phyloP scores from a whole-genome alignment of 371 early-diverging fungal genomes.

The Mortierella sp. region DNA sequence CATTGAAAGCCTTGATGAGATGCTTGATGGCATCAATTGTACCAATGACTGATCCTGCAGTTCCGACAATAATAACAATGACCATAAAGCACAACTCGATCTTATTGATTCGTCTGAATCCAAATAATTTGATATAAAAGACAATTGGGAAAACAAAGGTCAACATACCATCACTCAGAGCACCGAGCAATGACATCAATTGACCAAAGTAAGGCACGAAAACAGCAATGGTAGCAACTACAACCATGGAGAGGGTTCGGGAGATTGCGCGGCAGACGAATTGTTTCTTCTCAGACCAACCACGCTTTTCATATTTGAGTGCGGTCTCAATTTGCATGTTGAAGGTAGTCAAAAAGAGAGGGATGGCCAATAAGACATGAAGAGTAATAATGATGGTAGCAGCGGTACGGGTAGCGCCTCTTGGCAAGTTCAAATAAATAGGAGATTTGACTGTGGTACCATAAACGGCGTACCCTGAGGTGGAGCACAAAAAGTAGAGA shows the following conservation, averaged over 20 bases:
- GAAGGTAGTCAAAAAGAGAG: slow-evolving; percentile 85
- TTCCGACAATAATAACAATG: slow-evolving; percentile 72
- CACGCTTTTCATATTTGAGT: slow-evolving; percentile 57
- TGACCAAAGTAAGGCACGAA: slow-evolving; percentile 84
- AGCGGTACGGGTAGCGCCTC: slow-evolving; percentile 69
- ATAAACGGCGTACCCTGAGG: slow-evolving; percentile 86
- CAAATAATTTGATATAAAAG: slow-evolving; percentile 84
- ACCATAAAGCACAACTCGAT: slow-evolving; percentile 70
- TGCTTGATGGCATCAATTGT: slow-evolving; percentile 75
- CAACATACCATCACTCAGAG: slow-evolving; percentile 80
- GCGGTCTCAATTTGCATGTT: slow-evolving; percentile 78
- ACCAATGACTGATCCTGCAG: slow-evolving; percentile 81
- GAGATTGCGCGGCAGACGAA: slow-evolving; percentile 68
- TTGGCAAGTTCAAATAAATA: slow-evolving; percentile 79
- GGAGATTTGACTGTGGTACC: slow-evolving; percentile 78
- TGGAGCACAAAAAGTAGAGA: slow-evolving; percentile 83
- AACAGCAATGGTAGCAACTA: slow-evolving; percentile 73
- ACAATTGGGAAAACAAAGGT: slow-evolving; percentile 88
- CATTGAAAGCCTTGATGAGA: slow-evolving; percentile 48
- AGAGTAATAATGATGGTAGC: slow-evolving; percentile 83
- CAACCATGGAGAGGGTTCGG: slow-evolving; percentile 65
- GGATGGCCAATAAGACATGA: slow-evolving; percentile 88
- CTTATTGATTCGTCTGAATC: slow-evolving; percentile 69
- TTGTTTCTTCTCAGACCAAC: slow-evolving; percentile 59
- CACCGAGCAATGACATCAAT: slow-evolving; percentile 87